Base-by-base conservation (phyloP, 768 basidiomycete species). In the Lactarius akahatsu region DNA sequence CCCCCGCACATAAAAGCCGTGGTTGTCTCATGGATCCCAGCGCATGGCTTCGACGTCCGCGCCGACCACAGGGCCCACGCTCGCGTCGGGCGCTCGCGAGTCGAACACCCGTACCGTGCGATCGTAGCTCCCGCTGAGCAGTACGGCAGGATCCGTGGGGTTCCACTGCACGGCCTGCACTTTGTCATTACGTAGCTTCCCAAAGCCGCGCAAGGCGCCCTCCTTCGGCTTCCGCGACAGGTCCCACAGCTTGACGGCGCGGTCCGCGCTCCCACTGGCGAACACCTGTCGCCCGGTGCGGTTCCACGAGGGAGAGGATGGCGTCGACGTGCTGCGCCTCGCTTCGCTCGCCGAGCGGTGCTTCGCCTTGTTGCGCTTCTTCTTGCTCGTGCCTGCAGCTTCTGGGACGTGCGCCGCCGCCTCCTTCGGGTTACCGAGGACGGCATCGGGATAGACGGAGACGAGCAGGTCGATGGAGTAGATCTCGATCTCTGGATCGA, bases 101-200 rank as follows among this genome's bases (percentile, higher is more conserved):
- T 99, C 97, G 76, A 97, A 98, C 32, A 92, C 90, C 66, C 93
- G 82, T n/a, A 98, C 94, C 0, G 92, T 96, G 43, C 95, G 86
- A 78, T 98, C 97, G 73, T 93, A 98, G 66, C 93, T 91, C 26
- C 96, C 97, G 11, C 93, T 96, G 63, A 99, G 79, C 43, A 99
- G 79, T 30, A 97, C 93, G 10, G 89, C 91, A 23, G 96, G 92
- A 69, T 97, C 90, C 62, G 83, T 82, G 38, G 86, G 83, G 75
- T 97, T 97, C 97, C 97, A 99, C 72, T 95, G 90, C 9, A 99
- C 94, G 3, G 92, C 88, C 77, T 98, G 96, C 28, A 99, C 92
- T 79, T 96, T 98, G 77, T 97, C 95, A 74, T 87, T 91, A 75
- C 95, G 93, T 36, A 90, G 81, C 69, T 84, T 81, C 54, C 82